Evolutionary conservation across 495 filamentous ascomycete species (phyloP).

Genomic region (Pseudevernia furfuracea): DNA sequence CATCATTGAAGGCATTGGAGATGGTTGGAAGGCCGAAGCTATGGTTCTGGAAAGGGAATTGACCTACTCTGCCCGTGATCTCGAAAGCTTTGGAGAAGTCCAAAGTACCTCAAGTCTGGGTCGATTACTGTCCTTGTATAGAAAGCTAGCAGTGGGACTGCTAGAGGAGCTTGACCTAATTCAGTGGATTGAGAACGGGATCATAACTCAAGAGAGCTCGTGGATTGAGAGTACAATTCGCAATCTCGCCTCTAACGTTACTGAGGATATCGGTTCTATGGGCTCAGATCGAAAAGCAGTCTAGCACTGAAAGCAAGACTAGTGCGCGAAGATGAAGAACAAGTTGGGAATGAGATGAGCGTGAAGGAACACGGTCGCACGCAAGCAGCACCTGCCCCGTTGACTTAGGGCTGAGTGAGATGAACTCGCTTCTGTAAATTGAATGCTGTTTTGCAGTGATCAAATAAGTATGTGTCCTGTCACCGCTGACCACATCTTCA

Average conservation of each 20-base stretch:
- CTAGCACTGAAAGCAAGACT: background rate
- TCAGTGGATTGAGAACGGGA: constrained; percentile 36
- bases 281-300: constrained; percentile 15
- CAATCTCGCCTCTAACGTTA: constrained; percentile 25
- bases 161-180: constrained; percentile 40
- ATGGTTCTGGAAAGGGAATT: constrained; percentile 34
- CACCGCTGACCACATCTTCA: background rate
- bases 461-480: background rate
- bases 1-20: constrained; percentile 40
- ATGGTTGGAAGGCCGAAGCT: constrained; percentile 38
- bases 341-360: background rate
- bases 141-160: constrained; percentile 36
- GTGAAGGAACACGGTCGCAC: background rate
- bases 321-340: background rate
- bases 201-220: constrained; percentile 35
- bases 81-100: constrained; percentile 30
- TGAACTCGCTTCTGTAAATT: background rate
- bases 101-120: constrained; percentile 31
- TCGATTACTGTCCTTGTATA: constrained; percentile 29
- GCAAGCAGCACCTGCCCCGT: background rate
- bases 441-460: background rate
- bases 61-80: constrained; percentile 31
- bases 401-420: background rate
- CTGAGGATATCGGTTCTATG: constrained; percentile 12
- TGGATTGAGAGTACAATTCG: constrained; percentile 34